Percentiles rank a stretch among this genome's conserved stretches.
Evolutionary conservation across 2,329 filamentous ascomycete species (phyloP).

Genomic region (Lachnum nothofagi): DNA sequence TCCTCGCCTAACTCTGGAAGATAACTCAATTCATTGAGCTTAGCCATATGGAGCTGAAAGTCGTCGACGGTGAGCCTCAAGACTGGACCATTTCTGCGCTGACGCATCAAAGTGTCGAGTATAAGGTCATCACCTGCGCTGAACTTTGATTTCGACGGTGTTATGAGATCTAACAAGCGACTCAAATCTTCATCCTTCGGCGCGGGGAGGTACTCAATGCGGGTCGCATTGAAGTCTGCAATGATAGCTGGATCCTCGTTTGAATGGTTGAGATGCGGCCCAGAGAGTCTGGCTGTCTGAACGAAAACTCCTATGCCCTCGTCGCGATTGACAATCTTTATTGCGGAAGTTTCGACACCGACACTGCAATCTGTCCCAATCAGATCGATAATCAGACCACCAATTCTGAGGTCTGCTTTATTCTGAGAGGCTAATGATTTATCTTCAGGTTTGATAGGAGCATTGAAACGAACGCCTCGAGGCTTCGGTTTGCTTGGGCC

Average conservation of each 20-base stretch:
- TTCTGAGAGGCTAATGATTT: slow-evolving; percentile 29
- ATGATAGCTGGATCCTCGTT: slow-evolving; percentile 55
- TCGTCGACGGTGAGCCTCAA: slow-evolving; percentile 64
- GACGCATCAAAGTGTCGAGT: slow-evolving; percentile 81
- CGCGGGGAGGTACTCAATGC: slow-evolving; percentile 64
- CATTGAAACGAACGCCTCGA: slow-evolving; percentile 56
- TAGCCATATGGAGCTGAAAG: slow-evolving; percentile 57
- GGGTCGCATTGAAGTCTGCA: slow-evolving; percentile 59
- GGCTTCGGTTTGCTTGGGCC: slow-evolving; percentile 39
- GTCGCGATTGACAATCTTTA: slow-evolving; percentile 74
- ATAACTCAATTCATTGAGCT: slow-evolving; percentile 59
- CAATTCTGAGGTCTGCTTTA: slow-evolving; percentile 73
- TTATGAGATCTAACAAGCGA: slow-evolving; percentile 76
- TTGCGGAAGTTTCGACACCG: slow-evolving; percentile 68
- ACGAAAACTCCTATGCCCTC: slow-evolving; percentile 69
- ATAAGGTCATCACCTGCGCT: slow-evolving; percentile 89
- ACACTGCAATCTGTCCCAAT: slow-evolving; percentile 72
- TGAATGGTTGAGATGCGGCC: slow-evolving; percentile 57
- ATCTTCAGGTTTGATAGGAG: slow-evolving; percentile 33
- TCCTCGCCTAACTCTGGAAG: slow-evolving; percentile 73
- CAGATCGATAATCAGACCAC: slow-evolving; percentile 71
- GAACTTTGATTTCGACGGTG: slow-evolving; percentile 84
- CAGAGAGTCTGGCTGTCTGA: slow-evolving; percentile 67
- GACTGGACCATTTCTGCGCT: slow-evolving; percentile 80
- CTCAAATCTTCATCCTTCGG: slow-evolving; percentile 79